Base-by-base conservation (phyloP, 2,329 filamentous ascomycete species). In the Paecilomyces sp. region DNA sequence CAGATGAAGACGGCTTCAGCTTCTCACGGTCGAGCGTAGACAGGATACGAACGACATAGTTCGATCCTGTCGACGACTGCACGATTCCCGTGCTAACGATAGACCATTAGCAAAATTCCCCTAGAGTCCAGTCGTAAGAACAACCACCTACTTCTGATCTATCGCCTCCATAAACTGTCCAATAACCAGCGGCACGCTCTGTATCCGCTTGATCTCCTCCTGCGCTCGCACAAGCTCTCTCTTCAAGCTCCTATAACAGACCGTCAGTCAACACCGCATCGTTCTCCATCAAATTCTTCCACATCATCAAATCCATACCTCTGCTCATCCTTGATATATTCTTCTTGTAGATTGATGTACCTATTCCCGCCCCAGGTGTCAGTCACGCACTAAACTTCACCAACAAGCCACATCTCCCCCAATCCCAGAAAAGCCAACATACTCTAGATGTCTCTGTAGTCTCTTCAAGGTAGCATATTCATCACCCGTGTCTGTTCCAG, bases 321-420 rank as follows among this genome's bases (percentile, higher is more conserved):
- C 81, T 99, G 94, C 83, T 99, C 94, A 86, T 99, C 94, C 82
- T 99, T 99, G 86, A 99, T 99, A 79, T 99, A 99, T 76, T 99
- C 94, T 79, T 99, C 94, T 80, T 99, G 94, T 69, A 99, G 84
- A 78, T 97, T 91, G 75, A 97, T 96, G 77, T 96, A 91, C 76
- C 88, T 91, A 68, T 65, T 59, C 64, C 61, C 47, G 18, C 24
- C 31, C 41, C 41, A 47, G n/a, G 34, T 30, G 57, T 62, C 56
- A 60, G 25, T n/a, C 18, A n/a, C 47, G 11, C 25, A 31, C 18
- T 15, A 28, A 22, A 31, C 22, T 59, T 25, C 30, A 30, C 12
- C 28, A 58, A 55, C 58, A 50, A 31, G 58, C 55, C 57, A 41
- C 47, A 54, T 55, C 22, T 50, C 34, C 34, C 3, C 15, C 28